Evolutionary conservation across 805 yeast genomes (phyloP).

Genomic region (Candida manassasensis): DNA sequence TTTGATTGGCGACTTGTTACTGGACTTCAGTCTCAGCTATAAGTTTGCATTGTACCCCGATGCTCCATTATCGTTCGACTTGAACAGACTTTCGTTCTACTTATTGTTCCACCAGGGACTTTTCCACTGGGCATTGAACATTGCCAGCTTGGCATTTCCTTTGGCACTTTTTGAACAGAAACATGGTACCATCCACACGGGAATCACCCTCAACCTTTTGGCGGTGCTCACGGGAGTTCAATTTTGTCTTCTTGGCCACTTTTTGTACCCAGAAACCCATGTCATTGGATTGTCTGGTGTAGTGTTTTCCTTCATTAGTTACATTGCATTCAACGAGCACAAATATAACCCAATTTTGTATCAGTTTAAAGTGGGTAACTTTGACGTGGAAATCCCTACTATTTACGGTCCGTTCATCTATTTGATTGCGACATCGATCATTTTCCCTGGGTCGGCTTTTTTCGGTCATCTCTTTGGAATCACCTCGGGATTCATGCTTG

Average conservation of each 20-base stretch:
- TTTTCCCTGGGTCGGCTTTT: constrained; percentile 65
- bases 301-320: constrained; percentile 64
- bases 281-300: constrained; percentile 73
- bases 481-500: constrained; percentile 60
- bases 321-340: constrained; percentile 48
- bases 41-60: constrained; percentile 50
- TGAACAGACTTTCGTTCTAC: constrained; percentile 61
- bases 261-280: constrained; percentile 47
- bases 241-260: constrained; percentile 48
- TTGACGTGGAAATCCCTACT: constrained; percentile 52
- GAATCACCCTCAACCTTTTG: constrained; percentile 66
- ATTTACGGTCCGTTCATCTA: constrained; percentile 49
- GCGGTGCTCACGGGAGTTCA: constrained; percentile 67
- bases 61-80: constrained; percentile 43
- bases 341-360: constrained; percentile 35
- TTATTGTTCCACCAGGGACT: constrained; percentile 63
- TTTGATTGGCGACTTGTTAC: constrained; percentile 28
- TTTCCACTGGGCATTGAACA: constrained; percentile 58
- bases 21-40: constrained; percentile 23
- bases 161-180: constrained; percentile 60
- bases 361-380: constrained; percentile 20
- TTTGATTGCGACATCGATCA: constrained; percentile 44
- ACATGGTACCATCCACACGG: constrained; percentile 85
- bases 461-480: constrained; percentile 72
- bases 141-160: constrained; percentile 53